phyloP scores from a whole-genome alignment of 1,284 basidiomycete genomes.

The Microbotryomycetes sp. region DNA sequence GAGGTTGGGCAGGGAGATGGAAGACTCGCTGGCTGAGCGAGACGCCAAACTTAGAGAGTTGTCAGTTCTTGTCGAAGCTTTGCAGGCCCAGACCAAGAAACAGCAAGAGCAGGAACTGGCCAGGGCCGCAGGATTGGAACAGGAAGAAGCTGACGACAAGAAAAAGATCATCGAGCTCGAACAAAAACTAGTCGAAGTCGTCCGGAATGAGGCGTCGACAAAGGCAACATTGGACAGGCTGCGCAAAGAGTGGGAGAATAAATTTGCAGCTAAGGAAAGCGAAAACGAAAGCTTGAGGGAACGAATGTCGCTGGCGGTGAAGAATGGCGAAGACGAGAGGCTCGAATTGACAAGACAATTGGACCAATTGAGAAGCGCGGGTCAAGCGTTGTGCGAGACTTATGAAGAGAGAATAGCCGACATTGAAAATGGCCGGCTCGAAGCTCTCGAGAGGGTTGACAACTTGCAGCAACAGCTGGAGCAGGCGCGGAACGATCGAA shows the following conservation, averaged over 20 bases:
- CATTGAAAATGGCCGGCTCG: conserved; percentile 64
- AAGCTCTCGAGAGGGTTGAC: conserved; percentile 59
- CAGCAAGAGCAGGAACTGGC: not conserved
- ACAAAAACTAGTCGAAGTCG: conserved; percentile 9
- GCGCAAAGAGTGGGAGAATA: conserved; percentile 23
- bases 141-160: conserved; percentile 15
- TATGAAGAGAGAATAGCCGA: conserved; percentile 78
- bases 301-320: conserved; percentile 6
- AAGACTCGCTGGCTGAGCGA: conserved; percentile 16
- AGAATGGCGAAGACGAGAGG: conserved; percentile 42
- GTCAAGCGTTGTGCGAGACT: conserved; percentile 60
- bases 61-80: conserved; percentile 4
- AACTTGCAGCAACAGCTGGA: conserved; percentile 54
- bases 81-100: not conserved
- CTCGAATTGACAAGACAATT: conserved; percentile 49
- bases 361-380: conserved; percentile 67
- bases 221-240: conserved; percentile 23
- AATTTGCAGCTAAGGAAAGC: conserved; percentile 32
- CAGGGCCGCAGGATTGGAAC: conserved; percentile 5
- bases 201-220: conserved; percentile 13
- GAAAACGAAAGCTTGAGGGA: conserved; percentile 36
- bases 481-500: conserved; percentile 19
- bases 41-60: conserved; percentile 1
- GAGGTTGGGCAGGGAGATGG: conserved; percentile 41
- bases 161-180: conserved; percentile 31